Evolutionary conservation across 805 yeast genomes (phyloP), one percentile per base, ranked within the genome.

Genomic region (Yarrowia phangngaensis): DNA sequence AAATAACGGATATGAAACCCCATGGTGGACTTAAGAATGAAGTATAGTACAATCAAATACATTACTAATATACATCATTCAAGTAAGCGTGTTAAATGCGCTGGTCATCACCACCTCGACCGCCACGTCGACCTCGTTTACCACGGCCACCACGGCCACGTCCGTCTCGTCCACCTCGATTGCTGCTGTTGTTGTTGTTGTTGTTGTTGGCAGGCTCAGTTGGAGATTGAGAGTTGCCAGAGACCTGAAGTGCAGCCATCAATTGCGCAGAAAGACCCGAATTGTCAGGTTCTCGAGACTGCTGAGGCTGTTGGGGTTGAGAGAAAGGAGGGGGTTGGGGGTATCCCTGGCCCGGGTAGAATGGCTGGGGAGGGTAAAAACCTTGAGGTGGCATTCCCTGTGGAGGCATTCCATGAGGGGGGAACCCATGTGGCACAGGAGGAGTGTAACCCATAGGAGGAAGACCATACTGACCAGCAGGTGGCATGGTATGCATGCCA

Each of bases 261-360:
- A 58, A 35, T 20, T 56, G 57, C 8, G 53, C 54, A 16, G 56
- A 55, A 12, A 57, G 61, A 22, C 52, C 43, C 17, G 45, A 58
- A 23, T 52, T 30, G 8, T 22, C 49, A 9, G 6, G 15, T 3
- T 27, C 32, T 12, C 9, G 9, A 22, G 12, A 30, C 19, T 19
- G 20, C 8, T 52, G 31, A 22, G 51, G 30, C 24, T 22, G 24
- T 9, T 22, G 34, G 50, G 26, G 14, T 17, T 19, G 45, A 4
- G 14, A 9, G 40, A 28, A 12, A 17, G 32, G 7, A 23, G 26
- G 4, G 22, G 24, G 17, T 20, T 20, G 34, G 6, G 26, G 19
- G 9, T 35, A 38, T 1, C 45, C 45, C 32, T 38, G 45, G 4
- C 45, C 45, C 9, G 45, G 45, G 23, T 38, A 38, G n/a, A 38